Evolutionary conservation across 1,284 basidiomycete genomes (phyloP).

Genomic region (Pterulicium gracile): DNA sequence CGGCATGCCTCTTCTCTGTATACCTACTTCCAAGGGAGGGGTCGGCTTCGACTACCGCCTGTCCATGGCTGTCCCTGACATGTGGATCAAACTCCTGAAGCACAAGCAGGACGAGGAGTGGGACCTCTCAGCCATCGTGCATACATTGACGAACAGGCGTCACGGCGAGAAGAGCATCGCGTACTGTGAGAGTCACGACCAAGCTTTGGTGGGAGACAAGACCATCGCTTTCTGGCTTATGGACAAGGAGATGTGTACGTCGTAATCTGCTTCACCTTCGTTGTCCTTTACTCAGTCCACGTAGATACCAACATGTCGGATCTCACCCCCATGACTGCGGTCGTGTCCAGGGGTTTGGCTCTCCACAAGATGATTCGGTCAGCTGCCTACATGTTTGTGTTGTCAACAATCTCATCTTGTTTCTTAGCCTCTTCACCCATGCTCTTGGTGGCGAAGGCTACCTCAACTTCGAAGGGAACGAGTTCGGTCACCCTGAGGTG

Average conservation of each 20-base stretch:
- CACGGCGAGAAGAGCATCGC: conserved; percentile 88
- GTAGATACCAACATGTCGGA: conserved; percentile 94
- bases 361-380: conserved; percentile 98
- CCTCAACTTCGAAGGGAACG: conserved; percentile 97
- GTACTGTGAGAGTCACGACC: conserved; percentile 95
- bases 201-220: conserved; percentile 97
- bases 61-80: conserved; percentile 97
- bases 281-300: conserved; percentile 26
- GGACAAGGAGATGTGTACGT: conserved; percentile 98
- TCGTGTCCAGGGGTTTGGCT: conserved; percentile 83
- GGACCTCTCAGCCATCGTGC: conserved; percentile 82
- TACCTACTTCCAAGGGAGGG: conserved; percentile 74
- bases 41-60: conserved; percentile 96
- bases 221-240: conserved; percentile 98
- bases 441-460: conserved; percentile 94
- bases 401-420: conserved; percentile 2
- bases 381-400: conserved; percentile 11
- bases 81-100: conserved; percentile 99
- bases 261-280: conserved; percentile 11
- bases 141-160: conserved; percentile 86
- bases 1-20: conserved; percentile 93
- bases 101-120: conserved; percentile 84
- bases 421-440: conserved; percentile 75
- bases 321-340: conserved; percentile 72
- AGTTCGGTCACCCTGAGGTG: conserved; percentile 95